phyloP scores from a whole-genome alignment of 2,329 filamentous ascomycete species.

The Colletotrichum destructivum region DNA sequence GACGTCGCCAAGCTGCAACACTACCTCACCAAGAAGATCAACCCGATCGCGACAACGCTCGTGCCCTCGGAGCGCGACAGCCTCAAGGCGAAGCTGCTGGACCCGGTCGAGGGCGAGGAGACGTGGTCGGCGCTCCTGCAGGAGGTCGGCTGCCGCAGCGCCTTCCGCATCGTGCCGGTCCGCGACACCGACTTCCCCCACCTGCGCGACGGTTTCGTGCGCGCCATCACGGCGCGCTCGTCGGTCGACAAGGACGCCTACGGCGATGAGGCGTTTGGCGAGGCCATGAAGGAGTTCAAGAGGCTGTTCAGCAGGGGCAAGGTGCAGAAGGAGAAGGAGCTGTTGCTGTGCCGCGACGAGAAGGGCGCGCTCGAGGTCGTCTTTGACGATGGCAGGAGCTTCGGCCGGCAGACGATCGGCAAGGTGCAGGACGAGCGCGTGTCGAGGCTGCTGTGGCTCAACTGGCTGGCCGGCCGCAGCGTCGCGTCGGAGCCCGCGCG shows the following conservation, averaged over 20 bases:
- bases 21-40: slow-evolving; percentile 82
- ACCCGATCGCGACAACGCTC: slow-evolving; percentile 84
- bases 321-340: slow-evolving; percentile 83
- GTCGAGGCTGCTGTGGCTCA: slow-evolving; percentile 86
- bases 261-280: slow-evolving; percentile 82
- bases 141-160: slow-evolving; percentile 78
- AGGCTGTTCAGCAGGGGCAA: slow-evolving; percentile 84
- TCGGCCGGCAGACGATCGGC: slow-evolving; percentile 73
- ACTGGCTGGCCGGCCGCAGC: slow-evolving; percentile 88
- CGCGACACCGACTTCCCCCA: slow-evolving; percentile 95
- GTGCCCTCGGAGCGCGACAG: slow-evolving; percentile 85
- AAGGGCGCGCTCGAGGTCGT: slow-evolving; percentile 77
- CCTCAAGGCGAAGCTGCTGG: slow-evolving; percentile 78
- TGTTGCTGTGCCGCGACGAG: slow-evolving; percentile 79
- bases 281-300: slow-evolving; percentile 84
- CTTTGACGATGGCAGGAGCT: slow-evolving; percentile 70
- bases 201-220: slow-evolving; percentile 90
- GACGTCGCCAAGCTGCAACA: slow-evolving; percentile 87
- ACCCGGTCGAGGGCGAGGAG: slow-evolving; percentile 77
- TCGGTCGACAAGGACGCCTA: slow-evolving; percentile 68
- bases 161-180: slow-evolving; percentile 89
- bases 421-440: slow-evolving; percentile 84
- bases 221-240: slow-evolving; percentile 83
- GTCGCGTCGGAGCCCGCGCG: slow-evolving; percentile 89
- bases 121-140: slow-evolving; percentile 82